Base-by-base conservation (phyloP, 805 yeast genomes). In the Starmerella bombicola region DNA sequence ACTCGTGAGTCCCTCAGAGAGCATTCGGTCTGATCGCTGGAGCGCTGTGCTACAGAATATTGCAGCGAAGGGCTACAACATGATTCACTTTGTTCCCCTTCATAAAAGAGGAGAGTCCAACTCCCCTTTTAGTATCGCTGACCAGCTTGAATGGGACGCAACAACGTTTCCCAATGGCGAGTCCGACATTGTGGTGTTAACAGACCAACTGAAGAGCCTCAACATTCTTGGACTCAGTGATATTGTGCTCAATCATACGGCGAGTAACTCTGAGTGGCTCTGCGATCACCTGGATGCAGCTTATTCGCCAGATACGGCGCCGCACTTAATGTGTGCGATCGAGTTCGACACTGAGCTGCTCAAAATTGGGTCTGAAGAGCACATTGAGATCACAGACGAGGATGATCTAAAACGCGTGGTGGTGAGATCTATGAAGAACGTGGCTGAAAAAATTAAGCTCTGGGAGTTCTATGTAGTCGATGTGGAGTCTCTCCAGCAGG, bases 11-110 rank as follows among this genome's bases (percentile, higher is more conserved):
- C 95, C 96, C 2, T 69, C 73, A 2, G 57, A 68, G 25, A 30
- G 20, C 20, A 56, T 58, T 2, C 36, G 44, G 12, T 33, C 46
- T 4, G 17, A 23, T n/a, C 60, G 71, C 12, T 88, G 97, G 97
- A 73, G 73, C 42, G 57, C 61, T 1, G 64, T 80, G 42, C 80
- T 88, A 43, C 57, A 59, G 1, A 70, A 71, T 34, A 70, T 88
- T 33, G 62, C 77, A 13, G 57, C 62, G 7, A 91, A 91, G 60
- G 86, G 91, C 17, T 88, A 88, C 65, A 91, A 91, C 60, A 83
- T 88, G 95, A 67, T 91, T 33, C 98, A 88, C 64, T 88, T 88
- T 59, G 86, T 96, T 5, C 98, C 98, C 0, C 66, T 88, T 51
- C 95, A 88, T 61, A 64, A 76, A 48, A 69, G 97, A 41, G 98